Conservation (phyloP, 331 rosid genomes). For the Stylosanthes scabra region DNA sequence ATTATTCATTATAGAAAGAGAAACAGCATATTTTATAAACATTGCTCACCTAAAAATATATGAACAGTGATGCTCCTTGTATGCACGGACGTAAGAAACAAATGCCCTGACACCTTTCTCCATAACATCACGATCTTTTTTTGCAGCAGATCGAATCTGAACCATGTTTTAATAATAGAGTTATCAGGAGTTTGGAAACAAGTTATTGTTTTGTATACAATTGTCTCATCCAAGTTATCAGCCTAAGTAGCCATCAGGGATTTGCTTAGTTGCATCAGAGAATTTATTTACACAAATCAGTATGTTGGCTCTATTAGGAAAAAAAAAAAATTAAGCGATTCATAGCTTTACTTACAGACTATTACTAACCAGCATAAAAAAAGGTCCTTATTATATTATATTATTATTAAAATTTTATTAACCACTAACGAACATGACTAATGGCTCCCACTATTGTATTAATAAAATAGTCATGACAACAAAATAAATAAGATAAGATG, state of each 20-base stretch:
- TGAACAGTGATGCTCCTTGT: conserved; percentile 91
- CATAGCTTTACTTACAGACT: conserved; percentile 17
- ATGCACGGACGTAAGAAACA: conserved; percentile 91
- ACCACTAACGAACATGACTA: not conserved
- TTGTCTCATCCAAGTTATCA: conserved; percentile 5
- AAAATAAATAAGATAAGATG: conserved; percentile 2
- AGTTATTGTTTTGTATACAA: not conserved
- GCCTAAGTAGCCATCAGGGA: not conserved
- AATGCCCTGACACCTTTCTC: conserved; percentile 91
- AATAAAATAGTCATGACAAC: conserved; percentile 6
- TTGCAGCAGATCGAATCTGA: conserved; percentile 78
- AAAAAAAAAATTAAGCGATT: not conserved
- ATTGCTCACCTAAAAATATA: conserved; percentile 76
- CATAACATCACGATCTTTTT: conserved; percentile 93
- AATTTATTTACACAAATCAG: conserved; percentile 27
- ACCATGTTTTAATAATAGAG: conserved; percentile 33
- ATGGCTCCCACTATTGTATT: conserved; percentile 10
- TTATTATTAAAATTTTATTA: conserved; percentile 5
- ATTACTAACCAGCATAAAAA: not conserved
- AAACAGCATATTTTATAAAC: conserved; percentile 19
- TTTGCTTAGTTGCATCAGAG: conserved; percentile 8
- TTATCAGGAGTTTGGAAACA: conserved; percentile 13
- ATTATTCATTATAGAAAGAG: conserved; percentile 9
- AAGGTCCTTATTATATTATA: conserved; percentile 21
- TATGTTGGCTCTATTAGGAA: conserved; percentile 10